These are phyloP conservation scores for Bruguiera hainesii DNA, from an alignment of 441 rosid genomes.

Conservation along the genomic window DNA sequence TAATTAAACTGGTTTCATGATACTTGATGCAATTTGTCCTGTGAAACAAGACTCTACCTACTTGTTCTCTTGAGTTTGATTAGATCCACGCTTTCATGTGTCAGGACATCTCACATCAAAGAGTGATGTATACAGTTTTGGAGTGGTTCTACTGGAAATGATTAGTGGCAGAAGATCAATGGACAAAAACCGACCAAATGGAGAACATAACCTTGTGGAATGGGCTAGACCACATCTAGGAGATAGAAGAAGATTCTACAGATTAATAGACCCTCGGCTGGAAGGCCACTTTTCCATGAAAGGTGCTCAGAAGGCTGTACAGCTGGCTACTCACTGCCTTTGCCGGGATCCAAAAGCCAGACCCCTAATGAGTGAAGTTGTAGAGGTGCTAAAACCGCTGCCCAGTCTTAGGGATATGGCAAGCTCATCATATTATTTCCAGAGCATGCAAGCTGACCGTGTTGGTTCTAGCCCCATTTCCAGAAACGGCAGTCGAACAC, in stretches of 20 bases:
- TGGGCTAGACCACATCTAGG: constrained; percentile 91
- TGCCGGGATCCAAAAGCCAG: constrained; percentile 87
- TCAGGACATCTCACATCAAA: constrained; percentile 91
- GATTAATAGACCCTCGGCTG: constrained; percentile 78
- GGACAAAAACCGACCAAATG: constrained; percentile 88
- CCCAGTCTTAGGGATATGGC: constrained; percentile 90
- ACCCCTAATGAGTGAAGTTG: constrained; percentile 87
- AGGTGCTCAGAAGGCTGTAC: constrained; percentile 83
- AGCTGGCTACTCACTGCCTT: constrained; percentile 83
- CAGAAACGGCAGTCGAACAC: constrained; percentile 42
- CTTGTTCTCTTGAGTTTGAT: constrained; percentile 13
- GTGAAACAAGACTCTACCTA: background rate
- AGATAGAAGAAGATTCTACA: constrained; percentile 73
- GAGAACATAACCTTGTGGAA: constrained; percentile 87
- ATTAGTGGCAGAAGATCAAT: constrained; percentile 83
- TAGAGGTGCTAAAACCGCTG: constrained; percentile 71
- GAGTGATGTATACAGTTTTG: constrained; percentile 93
- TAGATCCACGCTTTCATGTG: constrained; percentile 13
- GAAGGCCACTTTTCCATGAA: constrained; percentile 87
- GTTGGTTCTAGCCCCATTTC: constrained; percentile 54
- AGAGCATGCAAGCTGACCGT: constrained; percentile 62
- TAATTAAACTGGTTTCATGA: background rate
- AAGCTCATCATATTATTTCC: constrained; percentile 82
- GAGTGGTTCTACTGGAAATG: constrained; percentile 89
- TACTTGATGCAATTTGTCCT: background rate